phyloP scores from a whole-genome alignment of 805 yeast species.

The Cyberlindnera bimundalis region DNA sequence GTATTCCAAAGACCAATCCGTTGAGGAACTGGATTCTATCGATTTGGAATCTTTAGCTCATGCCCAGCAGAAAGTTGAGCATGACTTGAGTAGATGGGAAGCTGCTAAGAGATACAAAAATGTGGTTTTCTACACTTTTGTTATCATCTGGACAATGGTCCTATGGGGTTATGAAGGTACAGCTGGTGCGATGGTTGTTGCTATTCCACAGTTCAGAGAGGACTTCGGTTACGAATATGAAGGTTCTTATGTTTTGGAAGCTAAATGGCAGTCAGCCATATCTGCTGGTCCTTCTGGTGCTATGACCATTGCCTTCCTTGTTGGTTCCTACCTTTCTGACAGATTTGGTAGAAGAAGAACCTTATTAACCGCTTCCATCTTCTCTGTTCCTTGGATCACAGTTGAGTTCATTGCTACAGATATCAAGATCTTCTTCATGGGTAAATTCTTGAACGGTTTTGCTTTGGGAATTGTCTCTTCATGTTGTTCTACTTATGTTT shows the following conservation, averaged over 20 bases:
- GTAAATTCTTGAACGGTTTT: constrained; percentile 19
- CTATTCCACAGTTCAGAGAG: constrained; percentile 33
- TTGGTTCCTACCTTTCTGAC: constrained; percentile 29
- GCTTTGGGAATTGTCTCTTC: constrained; percentile 37
- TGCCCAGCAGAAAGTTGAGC: constrained; percentile 16
- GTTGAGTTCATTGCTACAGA: constrained; percentile 37
- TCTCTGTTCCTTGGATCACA: constrained; percentile 34
- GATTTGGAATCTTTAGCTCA: constrained; percentile 10
- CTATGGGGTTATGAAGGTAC: constrained; percentile 42
- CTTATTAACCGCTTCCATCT: constrained; percentile 28
- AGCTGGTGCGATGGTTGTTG: constrained; percentile 35
- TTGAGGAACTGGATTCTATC: constrained; percentile 3
- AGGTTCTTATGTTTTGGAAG: constrained; percentile 33
- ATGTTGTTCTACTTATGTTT: constrained; percentile 34
- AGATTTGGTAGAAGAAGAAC: constrained; percentile 34
- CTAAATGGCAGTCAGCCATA: constrained; percentile 43
- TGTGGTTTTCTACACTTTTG: constrained; percentile 38
- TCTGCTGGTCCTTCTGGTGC: constrained; percentile 30
- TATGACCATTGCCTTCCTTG: constrained; percentile 28
- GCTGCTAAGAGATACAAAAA: constrained; percentile 37
- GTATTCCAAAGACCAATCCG: constrained; percentile 2
- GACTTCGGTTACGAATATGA: constrained; percentile 31
- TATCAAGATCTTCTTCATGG: constrained; percentile 36
- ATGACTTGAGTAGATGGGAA: constrained; percentile 19
- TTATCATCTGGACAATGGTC: constrained; percentile 36